Percentiles rank a stretch among this genome's conserved stretches.
Evolutionary conservation across 1,284 basidiomycete genomes (phyloP).

Genomic region (Trichosporon coremiiforme): DNA sequence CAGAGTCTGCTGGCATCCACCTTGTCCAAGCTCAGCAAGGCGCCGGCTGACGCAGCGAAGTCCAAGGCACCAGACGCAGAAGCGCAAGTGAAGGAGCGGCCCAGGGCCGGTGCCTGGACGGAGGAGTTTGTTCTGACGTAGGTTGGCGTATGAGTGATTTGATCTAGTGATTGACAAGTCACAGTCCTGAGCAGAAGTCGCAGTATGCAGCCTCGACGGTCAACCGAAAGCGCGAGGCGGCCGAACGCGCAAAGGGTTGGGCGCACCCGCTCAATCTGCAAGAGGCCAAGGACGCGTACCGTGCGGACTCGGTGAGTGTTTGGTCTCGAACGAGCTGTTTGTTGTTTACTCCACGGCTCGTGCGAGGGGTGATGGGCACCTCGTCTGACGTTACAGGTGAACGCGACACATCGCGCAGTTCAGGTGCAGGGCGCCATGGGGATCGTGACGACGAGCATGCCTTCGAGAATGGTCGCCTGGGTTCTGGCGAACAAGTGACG

Average conservation of each 20-base stretch:
- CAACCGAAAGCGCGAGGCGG: conserved; percentile 17
- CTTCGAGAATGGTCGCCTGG: conserved; percentile 28
- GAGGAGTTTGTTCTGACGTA: conserved; percentile 33
- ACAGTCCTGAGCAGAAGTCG: conserved; percentile 29
- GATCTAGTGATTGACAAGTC: background rate
- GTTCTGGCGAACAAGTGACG: conserved; percentile 21
- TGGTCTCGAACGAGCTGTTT: conserved; percentile 14
- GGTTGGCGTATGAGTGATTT: background rate
- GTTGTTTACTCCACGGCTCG: background rate
- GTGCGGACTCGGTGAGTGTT: conserved; percentile 36
- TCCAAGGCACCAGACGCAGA: conserved; percentile 14
- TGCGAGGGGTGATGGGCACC: background rate
- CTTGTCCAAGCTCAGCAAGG: conserved; percentile 24
- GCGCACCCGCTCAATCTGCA: conserved; percentile 37
- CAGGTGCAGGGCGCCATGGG: conserved; percentile 25
- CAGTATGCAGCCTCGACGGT: conserved; percentile 23
- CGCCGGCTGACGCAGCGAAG: conserved; percentile 7
- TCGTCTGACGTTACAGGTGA: conserved; percentile 11
- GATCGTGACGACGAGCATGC: conserved; percentile 29
- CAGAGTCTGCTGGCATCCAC: conserved; percentile 26
- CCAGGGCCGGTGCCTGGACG: conserved; percentile 29
- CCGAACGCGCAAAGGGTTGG: conserved; percentile 18
- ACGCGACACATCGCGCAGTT: conserved; percentile 22
- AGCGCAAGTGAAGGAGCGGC: conserved; percentile 22
- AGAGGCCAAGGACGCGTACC: conserved; percentile 40